Evolutionary conservation across 1,284 basidiomycete genomes (phyloP).

Genomic region (Vanrija sp.): DNA sequence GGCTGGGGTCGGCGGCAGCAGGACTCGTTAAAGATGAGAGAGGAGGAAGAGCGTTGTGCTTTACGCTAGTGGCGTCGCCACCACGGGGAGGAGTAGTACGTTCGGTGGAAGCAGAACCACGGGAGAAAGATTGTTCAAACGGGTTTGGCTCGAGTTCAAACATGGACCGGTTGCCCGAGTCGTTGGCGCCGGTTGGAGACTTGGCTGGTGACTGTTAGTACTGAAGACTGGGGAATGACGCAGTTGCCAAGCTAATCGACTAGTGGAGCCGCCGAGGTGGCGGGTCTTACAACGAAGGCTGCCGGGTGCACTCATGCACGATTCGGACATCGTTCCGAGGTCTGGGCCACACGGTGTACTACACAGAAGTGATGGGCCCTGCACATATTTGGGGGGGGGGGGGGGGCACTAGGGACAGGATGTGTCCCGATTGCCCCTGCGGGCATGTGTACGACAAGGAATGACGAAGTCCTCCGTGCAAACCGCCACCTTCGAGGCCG

Average conservation of each 20-base stretch:
- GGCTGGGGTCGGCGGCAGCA: slow-evolving; percentile 58
- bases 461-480: not conserved
- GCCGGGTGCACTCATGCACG: not conserved
- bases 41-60: slow-evolving; percentile 66
- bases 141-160: slow-evolving; percentile 82
- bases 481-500: not conserved
- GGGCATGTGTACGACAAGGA: not conserved
- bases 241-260: no score
- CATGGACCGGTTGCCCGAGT: slow-evolving; percentile 29
- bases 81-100: slow-evolving; percentile 50
- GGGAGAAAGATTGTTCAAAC: slow-evolving; percentile 88
- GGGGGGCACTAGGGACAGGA: no score
- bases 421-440: no score
- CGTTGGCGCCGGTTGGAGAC: slow-evolving; percentile 6
- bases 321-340: not conserved
- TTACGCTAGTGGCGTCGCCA: slow-evolving; percentile 42
- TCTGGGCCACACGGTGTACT: no score
- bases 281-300: not conserved
- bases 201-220: slow-evolving; percentile 2
- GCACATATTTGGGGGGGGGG: not conserved
- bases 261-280: not conserved
- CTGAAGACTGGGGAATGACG: no score
- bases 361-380: not conserved
- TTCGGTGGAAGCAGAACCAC: slow-evolving; percentile 53
- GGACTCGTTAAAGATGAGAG: slow-evolving; percentile 81